phyloP scores from a whole-genome alignment of 1,284 basidiomycete species.

The Rhodotorula sp. region DNA sequence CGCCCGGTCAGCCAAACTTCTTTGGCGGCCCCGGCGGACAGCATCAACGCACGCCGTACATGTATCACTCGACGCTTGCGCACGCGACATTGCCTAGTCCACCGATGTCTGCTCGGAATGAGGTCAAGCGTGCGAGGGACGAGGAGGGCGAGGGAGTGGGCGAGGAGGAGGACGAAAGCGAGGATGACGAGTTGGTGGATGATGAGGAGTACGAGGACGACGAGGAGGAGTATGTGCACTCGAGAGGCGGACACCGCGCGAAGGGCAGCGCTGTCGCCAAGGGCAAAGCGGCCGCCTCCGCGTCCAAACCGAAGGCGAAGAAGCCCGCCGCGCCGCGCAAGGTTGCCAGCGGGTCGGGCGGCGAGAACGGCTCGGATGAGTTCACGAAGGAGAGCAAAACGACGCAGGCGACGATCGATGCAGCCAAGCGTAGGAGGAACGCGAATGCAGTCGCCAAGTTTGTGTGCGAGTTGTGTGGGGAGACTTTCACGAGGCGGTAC shows the following conservation, averaged over 20 bases:
- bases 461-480: slow-evolving; percentile 58
- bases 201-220: neutral
- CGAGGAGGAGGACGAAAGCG: neutral
- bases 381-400: slow-evolving; percentile 34
- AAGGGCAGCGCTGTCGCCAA: neutral
- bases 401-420: slow-evolving; percentile 41
- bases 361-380: slow-evolving; percentile 7
- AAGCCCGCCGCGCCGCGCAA: slow-evolving; percentile 1
- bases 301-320: neutral
- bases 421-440: slow-evolving; percentile 36
- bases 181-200: slow-evolving; percentile 6
- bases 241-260: no score
- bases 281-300: neutral
- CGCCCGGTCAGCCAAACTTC: no score
- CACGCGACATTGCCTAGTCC: neutral
- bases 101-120: neutral
- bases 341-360: neutral
- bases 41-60: slow-evolving; percentile 3
- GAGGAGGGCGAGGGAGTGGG: neutral
- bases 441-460: slow-evolving; percentile 36
- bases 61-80: slow-evolving; percentile 9
- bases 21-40: no score
- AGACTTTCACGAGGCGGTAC: slow-evolving; percentile 77
- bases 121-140: neutral
- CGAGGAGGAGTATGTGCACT: slow-evolving; percentile 1